Percentiles rank a stretch among this genome's conserved stretches.
phyloP scores from a whole-genome alignment of 2,329 filamentous ascomycete species.

The Colletotrichum sp. region DNA sequence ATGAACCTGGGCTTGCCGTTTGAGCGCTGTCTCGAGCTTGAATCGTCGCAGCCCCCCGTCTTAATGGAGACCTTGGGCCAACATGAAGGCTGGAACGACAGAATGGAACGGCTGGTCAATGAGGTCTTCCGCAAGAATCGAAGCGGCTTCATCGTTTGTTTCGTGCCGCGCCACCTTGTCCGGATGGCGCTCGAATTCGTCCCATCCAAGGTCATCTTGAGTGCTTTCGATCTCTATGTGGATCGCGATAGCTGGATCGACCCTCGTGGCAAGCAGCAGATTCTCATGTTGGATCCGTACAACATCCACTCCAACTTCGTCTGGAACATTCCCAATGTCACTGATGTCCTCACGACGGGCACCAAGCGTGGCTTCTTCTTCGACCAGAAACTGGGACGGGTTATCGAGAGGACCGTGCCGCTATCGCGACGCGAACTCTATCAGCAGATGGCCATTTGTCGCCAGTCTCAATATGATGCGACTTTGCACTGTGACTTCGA shows the following conservation, averaged over 20 bases:
- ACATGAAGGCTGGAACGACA: background rate
- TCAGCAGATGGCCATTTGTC: background rate
- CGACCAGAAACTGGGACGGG: background rate
- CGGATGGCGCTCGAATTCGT: background rate
- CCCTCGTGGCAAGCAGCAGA: background rate
- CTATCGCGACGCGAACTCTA: background rate
- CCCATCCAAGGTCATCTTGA: background rate
- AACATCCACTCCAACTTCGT: background rate
- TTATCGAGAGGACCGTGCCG: background rate
- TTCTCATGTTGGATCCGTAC: background rate
- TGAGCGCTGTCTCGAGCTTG: background rate
- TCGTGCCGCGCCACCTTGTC: background rate
- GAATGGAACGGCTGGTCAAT: background rate
- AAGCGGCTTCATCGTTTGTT: background rate
- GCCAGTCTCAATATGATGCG: background rate
- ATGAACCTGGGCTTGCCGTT: background rate
- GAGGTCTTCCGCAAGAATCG: background rate
- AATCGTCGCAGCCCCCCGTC: background rate
- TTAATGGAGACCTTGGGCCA: background rate
- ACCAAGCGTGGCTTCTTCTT: background rate
- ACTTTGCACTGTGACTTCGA: background rate
- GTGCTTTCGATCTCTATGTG: background rate
- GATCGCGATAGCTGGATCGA: background rate
- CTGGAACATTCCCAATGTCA: background rate
- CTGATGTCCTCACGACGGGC: background rate